A percentile compares a stretch with the other conserved stretches of the same genome.
Evolutionary conservation across 768 basidiomycete species (phyloP).

Genomic region (Multifurca ochricompacta): DNA sequence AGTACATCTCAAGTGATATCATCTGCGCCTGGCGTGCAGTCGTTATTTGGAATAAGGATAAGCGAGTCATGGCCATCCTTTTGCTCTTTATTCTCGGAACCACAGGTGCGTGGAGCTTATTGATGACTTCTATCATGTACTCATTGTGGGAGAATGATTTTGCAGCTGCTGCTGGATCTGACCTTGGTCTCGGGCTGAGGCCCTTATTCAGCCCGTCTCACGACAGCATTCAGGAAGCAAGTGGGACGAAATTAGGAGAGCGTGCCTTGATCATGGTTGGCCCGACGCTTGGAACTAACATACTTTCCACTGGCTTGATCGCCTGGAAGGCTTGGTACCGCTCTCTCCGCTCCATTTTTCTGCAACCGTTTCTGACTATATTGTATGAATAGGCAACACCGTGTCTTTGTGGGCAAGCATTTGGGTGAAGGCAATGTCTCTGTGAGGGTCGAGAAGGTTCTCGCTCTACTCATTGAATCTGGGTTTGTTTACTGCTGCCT

Average conservation of each 20-base stretch:
- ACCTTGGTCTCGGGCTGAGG: constrained; percentile 1
- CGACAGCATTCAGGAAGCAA: not conserved
- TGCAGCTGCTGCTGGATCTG: constrained; percentile 3
- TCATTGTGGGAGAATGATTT: not conserved
- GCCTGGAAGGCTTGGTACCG: constrained; percentile 14
- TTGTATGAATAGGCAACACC: constrained; percentile 1
- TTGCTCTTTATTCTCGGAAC: constrained; percentile 6
- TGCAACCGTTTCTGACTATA: not conserved
- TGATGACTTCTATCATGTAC: not conserved
- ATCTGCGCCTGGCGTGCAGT: constrained; percentile 16
- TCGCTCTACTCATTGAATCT: constrained; percentile 14
- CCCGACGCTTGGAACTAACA: constrained; percentile 9
- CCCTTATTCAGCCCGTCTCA: constrained; percentile 4
- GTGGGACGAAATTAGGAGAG: not conserved
- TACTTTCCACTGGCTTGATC: constrained; percentile 14
- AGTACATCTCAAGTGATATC: constrained; percentile 14
- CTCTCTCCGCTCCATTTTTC: not conserved
- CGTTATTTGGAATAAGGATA: constrained; percentile 13
- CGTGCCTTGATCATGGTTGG: constrained; percentile 2
- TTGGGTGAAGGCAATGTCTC: constrained; percentile 6
- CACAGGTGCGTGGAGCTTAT: not conserved
- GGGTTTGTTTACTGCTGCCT: constrained; percentile 13
- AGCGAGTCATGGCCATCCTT: constrained; percentile 11
- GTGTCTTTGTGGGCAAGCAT: not conserved
- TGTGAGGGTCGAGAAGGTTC: constrained; percentile 5